phyloP scores from a whole-genome alignment of 805 yeast species.

The Sungouiella thailandica region DNA sequence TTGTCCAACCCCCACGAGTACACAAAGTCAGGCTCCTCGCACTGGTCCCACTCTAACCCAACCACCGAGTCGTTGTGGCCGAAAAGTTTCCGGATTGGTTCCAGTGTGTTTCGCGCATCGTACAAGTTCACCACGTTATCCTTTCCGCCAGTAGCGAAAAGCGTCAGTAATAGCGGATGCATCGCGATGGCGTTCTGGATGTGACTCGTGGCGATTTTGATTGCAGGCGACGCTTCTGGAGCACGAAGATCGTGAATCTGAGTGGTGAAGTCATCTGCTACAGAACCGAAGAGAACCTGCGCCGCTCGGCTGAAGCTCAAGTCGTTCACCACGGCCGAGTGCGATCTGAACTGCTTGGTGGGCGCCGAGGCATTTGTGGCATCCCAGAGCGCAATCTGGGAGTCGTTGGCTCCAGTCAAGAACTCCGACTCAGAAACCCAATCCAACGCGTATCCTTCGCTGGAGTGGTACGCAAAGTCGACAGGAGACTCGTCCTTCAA shows the following conservation, averaged over 20 bases:
- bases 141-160: slow-evolving; percentile 73
- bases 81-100: slow-evolving; percentile 57
- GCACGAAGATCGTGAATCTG: slow-evolving; percentile 57
- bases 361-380: slow-evolving; percentile 42
- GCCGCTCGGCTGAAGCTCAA: slow-evolving; percentile 49
- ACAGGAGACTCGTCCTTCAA: slow-evolving; percentile 13
- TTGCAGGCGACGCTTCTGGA: slow-evolving; percentile 31
- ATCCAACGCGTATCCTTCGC: slow-evolving; percentile 67
- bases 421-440: slow-evolving; percentile 53
- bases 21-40: slow-evolving; percentile 45
- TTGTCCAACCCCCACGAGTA: slow-evolving; percentile 62
- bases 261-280: slow-evolving; percentile 60
- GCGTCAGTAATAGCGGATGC: slow-evolving; percentile 48
- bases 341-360: slow-evolving; percentile 43
- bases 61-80: slow-evolving; percentile 53
- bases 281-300: slow-evolving; percentile 57
- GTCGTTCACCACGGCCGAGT: slow-evolving; percentile 60
- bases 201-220: slow-evolving; percentile 42
- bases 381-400: slow-evolving; percentile 70
- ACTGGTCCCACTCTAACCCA: slow-evolving; percentile 45
- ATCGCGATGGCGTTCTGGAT: slow-evolving; percentile 68
- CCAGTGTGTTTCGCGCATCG: slow-evolving; percentile 62
- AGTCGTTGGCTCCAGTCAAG: slow-evolving; percentile 63
- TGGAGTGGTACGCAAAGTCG: slow-evolving; percentile 50
- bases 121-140: slow-evolving; percentile 71